Conservation (phyloP, 805 yeast genomes). For the Cyberlindnera maritima region DNA sequence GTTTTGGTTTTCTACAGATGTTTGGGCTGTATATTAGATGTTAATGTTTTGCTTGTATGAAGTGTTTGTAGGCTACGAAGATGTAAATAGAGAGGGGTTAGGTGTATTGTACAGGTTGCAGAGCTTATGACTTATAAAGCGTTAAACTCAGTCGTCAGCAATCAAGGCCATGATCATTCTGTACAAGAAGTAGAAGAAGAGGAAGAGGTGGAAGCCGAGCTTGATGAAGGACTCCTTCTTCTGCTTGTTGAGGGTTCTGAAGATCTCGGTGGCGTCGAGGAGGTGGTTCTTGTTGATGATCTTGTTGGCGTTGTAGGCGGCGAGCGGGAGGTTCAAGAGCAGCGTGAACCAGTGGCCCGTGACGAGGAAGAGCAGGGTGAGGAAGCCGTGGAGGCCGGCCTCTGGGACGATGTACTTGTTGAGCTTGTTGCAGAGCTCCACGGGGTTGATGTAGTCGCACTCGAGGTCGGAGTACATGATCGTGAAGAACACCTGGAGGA, state of each 20-base stretch:
- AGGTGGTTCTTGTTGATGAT: conserved; percentile 76
- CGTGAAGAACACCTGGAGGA: conserved; percentile 91
- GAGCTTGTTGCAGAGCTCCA: conserved; percentile 90
- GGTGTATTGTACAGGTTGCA: background rate
- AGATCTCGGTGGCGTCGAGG: conserved; percentile 96
- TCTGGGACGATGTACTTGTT: conserved; percentile 90
- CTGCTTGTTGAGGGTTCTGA: conserved; percentile 88
- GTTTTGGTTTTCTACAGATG: conserved; percentile 1
- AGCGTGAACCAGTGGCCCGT: conserved; percentile 93
- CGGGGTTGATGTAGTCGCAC: conserved; percentile 95
- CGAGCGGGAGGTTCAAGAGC: conserved; percentile 75
- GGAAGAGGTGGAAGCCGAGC: conserved; percentile 82
- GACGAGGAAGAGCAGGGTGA: conserved; percentile 68
- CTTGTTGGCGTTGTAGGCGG: conserved; percentile 81
- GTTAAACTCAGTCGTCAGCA: conserved; percentile 32
- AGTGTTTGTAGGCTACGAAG: no score
- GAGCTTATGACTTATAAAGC: no score
- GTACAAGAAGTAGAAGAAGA: conserved; percentile 95
- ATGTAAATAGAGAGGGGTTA: no score
- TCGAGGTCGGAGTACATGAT: conserved; percentile 94
- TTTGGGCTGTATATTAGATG: background rate
- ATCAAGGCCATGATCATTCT: conserved; percentile 94
- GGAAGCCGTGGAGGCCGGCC: conserved; percentile 74
- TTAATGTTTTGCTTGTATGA: no score
- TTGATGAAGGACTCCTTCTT: conserved; percentile 90